phyloP scores from a whole-genome alignment of 208 protist genomes.

The Leishmania lainsoni region DNA sequence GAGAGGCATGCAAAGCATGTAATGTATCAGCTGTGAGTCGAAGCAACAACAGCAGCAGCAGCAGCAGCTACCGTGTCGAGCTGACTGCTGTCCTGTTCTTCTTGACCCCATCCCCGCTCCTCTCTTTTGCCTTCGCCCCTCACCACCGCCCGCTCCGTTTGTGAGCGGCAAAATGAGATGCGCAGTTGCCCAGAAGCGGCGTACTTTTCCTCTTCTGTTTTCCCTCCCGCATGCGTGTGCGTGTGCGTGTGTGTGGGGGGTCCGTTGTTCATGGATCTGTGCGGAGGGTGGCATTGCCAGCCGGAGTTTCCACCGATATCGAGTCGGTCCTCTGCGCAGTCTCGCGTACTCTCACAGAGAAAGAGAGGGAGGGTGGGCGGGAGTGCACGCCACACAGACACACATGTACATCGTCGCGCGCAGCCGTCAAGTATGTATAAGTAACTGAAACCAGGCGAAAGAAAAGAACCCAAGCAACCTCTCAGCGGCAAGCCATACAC shows the following conservation, averaged over 20 bases:
- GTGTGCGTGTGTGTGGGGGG: not conserved
- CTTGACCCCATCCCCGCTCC: not conserved
- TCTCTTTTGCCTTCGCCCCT: not conserved
- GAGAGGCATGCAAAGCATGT: constrained; percentile 31
- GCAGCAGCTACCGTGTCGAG: not conserved
- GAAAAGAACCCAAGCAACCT: not conserved
- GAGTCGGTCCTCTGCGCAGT: not conserved
- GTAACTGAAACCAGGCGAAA: not conserved
- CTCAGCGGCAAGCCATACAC: not conserved
- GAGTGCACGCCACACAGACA: not conserved
- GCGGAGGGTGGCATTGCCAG: not conserved
- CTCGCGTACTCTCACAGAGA: not conserved
- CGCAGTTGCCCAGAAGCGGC: not conserved
- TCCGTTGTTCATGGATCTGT: not conserved
- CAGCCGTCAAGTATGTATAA: constrained; percentile 1
- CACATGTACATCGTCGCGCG: not conserved
- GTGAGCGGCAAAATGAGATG: not conserved
- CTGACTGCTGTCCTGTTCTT: not conserved
- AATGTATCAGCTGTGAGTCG: constrained; percentile 31
- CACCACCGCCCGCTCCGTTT: not conserved
- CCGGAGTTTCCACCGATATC: not conserved
- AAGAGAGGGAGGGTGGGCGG: not conserved
- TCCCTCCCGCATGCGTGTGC: not conserved
- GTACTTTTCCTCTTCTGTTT: not conserved
- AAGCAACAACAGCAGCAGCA: not conserved